A percentile compares a stretch with the other conserved stretches of the same genome.
Evolutionary conservation across 2,329 filamentous ascomycete genomes (phyloP).

Genomic region (Colletotrichum sp.): DNA sequence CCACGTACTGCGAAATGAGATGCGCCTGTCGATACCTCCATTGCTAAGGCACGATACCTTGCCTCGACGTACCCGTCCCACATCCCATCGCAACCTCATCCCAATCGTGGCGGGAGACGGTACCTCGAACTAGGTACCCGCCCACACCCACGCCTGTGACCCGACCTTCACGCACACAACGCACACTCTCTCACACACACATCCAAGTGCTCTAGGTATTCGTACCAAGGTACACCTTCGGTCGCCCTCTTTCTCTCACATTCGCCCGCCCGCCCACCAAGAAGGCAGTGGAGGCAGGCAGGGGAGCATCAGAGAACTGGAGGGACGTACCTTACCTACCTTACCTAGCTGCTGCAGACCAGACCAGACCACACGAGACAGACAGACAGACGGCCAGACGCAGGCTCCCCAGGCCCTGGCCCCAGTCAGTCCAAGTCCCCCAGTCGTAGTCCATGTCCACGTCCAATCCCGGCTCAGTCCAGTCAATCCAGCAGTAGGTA

Average conservation of each 20-base stretch:
- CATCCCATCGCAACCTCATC: background rate
- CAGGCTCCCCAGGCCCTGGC: background rate
- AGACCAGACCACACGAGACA: background rate
- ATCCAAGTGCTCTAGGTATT: background rate
- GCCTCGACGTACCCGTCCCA: background rate
- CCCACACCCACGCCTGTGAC: background rate
- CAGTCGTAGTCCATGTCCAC: background rate
- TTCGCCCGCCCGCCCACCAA: background rate
- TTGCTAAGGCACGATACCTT: background rate
- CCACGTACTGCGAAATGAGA: background rate
- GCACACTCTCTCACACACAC: background rate
- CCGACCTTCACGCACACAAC: background rate
- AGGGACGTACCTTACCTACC: background rate
- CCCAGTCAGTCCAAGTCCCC: background rate
- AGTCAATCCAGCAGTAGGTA: background rate
- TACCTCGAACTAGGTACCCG: constrained; percentile 16
- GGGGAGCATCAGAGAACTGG: background rate
- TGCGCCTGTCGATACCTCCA: background rate
- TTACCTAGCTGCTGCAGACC: background rate
- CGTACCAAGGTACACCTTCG: background rate
- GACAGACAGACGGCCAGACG: background rate
- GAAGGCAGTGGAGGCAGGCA: background rate
- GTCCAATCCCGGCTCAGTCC: background rate
- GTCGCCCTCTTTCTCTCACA: background rate
- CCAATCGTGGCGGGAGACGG: background rate